phyloP scores from a whole-genome alignment of 2,329 filamentous ascomycete genomes.

The Corniculantispora saksenae region DNA sequence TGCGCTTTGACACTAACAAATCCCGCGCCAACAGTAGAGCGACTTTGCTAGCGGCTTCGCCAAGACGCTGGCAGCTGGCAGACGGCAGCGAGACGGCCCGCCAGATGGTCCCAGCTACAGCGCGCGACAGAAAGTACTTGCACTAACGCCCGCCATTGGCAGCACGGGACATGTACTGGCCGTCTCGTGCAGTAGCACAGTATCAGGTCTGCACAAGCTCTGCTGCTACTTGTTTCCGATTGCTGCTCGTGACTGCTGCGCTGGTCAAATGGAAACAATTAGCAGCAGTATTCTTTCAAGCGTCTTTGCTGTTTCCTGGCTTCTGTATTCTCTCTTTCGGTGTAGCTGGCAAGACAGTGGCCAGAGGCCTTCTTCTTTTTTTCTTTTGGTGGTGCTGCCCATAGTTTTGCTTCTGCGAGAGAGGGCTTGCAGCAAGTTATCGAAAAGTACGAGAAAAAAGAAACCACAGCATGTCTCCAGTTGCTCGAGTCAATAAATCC shows the following conservation, averaged over 20 bases:
- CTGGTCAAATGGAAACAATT: no score
- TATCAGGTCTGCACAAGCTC: not conserved
- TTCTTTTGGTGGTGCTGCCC: not conserved
- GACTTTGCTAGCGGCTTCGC: not conserved
- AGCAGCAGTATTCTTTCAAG: not conserved
- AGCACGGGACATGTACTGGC: not conserved
- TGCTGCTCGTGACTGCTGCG: not conserved
- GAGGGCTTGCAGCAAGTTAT: slow-evolving; percentile 6
- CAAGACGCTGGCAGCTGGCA: not conserved
- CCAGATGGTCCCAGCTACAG: not conserved
- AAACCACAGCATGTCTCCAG: not conserved
- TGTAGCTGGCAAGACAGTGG: not conserved
- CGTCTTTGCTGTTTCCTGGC: not conserved
- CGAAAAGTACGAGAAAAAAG: not conserved
- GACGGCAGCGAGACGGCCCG: no score
- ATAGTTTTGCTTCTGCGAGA: not conserved
- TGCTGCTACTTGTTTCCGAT: not conserved
- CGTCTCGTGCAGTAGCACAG: slow-evolving; percentile 1
- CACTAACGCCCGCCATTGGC: not conserved
- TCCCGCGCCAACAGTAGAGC: no score
- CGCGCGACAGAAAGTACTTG: not conserved
- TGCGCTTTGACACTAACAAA: not conserved
- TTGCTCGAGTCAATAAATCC: not conserved
- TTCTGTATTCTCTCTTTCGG: not conserved
- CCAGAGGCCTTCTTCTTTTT: not conserved